Conservation (phyloP, 805 yeast genomes). For the Novakomyces olei region DNA sequence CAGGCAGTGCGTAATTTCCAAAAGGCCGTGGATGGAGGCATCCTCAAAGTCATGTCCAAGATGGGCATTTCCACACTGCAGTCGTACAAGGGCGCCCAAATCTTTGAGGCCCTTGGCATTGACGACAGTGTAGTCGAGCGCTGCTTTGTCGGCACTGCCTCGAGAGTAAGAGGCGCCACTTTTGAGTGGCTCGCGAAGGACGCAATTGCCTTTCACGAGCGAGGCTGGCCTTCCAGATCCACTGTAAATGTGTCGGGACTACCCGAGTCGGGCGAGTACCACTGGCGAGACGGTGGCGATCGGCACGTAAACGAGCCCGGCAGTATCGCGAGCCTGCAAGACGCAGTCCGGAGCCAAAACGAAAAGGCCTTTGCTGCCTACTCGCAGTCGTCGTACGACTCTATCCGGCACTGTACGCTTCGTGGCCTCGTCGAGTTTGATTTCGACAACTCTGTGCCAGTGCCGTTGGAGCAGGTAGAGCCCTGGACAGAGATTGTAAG, state of each 20-base stretch:
- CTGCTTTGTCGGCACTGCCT: constrained; percentile 93
- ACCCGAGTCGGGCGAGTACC: constrained; percentile 92
- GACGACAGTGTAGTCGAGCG: constrained; percentile 87
- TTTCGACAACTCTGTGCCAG: constrained; percentile 42
- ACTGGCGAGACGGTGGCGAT: constrained; percentile 98
- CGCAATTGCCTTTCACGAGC: constrained; percentile 79
- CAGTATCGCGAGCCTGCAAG: constrained; percentile 87
- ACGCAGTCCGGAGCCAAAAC: constrained; percentile 93
- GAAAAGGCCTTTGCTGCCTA: constrained; percentile 81
- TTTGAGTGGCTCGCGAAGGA: constrained; percentile 93
- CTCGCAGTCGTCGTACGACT: constrained; percentile 73
- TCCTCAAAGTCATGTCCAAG: constrained; percentile 91
- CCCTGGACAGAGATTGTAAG: constrained; percentile 99
- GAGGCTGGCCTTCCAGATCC: constrained; percentile 66
- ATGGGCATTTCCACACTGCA: constrained; percentile 98
- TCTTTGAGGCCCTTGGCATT: constrained; percentile 88
- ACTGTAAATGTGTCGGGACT: constrained; percentile 50
- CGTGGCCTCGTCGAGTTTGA: constrained; percentile 89
- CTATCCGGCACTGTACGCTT: constrained; percentile 76
- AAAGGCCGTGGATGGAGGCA: constrained; percentile 71
- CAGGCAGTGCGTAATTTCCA: constrained; percentile 56
- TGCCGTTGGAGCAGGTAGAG: constrained; percentile 93
- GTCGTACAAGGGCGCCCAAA: constrained; percentile 97
- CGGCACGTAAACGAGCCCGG: constrained; percentile 86
- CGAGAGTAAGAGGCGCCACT: constrained; percentile 86